These are phyloP conservation scores for Phytophthora quininea DNA, from an alignment of 352 stramenopile genomes.

Conservation along the genomic window DNA sequence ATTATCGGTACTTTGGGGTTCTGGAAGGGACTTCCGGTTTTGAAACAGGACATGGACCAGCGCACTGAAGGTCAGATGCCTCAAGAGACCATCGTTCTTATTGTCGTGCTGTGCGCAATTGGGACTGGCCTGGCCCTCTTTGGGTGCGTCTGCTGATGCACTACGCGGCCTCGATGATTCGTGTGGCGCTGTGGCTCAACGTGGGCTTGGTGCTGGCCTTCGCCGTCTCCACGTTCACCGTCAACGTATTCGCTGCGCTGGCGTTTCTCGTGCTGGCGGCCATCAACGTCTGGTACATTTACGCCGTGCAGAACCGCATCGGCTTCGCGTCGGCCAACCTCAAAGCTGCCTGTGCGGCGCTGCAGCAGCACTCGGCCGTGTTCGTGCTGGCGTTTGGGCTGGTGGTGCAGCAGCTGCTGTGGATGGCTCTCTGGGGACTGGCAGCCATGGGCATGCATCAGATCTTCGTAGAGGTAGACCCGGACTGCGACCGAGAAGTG, in stretches of 20 bases:
- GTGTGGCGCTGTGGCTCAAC: constrained; percentile 85
- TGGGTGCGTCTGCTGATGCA: constrained; percentile 85
- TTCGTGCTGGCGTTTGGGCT: constrained; percentile 74
- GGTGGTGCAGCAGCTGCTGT: constrained; percentile 75
- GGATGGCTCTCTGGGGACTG: constrained; percentile 76
- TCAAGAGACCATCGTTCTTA: constrained; percentile 59
- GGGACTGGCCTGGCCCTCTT: constrained; percentile 58
- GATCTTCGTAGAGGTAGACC: constrained; percentile 69
- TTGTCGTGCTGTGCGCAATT: constrained; percentile 52
- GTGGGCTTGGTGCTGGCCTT: constrained; percentile 72
- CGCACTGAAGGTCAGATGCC: constrained; percentile 28
- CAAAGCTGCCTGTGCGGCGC: constrained; percentile 66
- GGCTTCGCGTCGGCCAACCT: constrained; percentile 84
- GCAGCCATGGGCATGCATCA: constrained; percentile 75
- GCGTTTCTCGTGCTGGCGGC: constrained; percentile 63
- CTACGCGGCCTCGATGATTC: constrained; percentile 79
- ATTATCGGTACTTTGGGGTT: constrained; percentile 71
- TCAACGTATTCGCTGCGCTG: constrained; percentile 64
- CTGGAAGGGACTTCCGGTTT: constrained; percentile 68
- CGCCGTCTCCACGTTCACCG: constrained; percentile 64
- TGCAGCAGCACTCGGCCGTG: constrained; percentile 60
- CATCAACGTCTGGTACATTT: constrained; percentile 89
- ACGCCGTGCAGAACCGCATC: constrained; percentile 78
- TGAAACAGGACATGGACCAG: constrained; percentile 47
- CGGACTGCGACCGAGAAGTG: constrained; percentile 55